phyloP scores from a whole-genome alignment of 202 grass and related monocot genomes.

The Saccharum hybrid region DNA sequence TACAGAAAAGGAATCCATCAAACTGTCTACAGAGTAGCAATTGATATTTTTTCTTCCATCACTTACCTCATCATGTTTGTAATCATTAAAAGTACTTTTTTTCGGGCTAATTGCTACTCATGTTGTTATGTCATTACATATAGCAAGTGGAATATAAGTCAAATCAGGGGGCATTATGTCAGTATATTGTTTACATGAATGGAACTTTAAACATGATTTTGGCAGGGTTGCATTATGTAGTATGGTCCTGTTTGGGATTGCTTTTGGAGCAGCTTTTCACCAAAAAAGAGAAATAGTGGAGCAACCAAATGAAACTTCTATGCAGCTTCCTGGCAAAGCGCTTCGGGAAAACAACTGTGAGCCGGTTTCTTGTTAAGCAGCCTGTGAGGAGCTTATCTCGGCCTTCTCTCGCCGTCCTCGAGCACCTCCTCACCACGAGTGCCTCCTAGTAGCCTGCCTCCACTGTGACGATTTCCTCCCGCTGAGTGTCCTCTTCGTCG shows the following conservation, averaged over 20 bases:
- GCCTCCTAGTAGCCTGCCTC: neutral
- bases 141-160: no score
- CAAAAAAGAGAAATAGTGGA: no score
- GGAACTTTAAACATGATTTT: neutral
- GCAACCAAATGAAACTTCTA: no score
- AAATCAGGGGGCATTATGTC: neutral
- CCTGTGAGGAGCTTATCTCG: neutral
- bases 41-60: no score
- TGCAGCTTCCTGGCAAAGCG: no score
- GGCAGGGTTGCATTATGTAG: neutral
- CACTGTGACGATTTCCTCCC: no score
- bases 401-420: neutral
- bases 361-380: neutral
- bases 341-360: neutral
- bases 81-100: neutral
- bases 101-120: neutral
- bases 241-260: no score
- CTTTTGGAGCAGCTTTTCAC: no score
- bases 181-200: neutral
- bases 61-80: neutral
- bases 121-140: neutral
- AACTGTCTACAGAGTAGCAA: no score
- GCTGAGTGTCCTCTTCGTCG: neutral
- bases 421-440: no score
- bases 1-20: no score